These are phyloP conservation scores for Juncus inflexus DNA, from an alignment of 176 grass and related monocot species.

Conservation along the genomic window DNA sequence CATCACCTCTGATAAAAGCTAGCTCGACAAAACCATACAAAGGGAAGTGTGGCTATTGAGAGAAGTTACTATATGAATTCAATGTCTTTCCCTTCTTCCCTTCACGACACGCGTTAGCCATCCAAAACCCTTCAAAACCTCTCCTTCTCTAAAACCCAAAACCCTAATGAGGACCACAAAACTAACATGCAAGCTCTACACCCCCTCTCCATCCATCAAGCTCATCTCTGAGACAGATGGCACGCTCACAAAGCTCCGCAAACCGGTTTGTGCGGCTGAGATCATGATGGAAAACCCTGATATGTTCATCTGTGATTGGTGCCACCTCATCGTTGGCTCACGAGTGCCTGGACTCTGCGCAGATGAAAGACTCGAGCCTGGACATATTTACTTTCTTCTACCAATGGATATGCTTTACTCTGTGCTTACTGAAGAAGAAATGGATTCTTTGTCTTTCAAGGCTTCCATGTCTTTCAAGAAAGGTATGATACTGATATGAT, in stretches of 20 bases:
- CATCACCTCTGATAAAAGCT: not conserved
- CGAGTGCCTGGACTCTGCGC: conserved; percentile 51
- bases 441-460: conserved; percentile 48
- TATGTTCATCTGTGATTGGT: conserved; percentile 64
- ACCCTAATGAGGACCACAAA: conserved; percentile 6
- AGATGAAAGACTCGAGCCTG: conserved; percentile 57
- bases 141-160: not conserved
- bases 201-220: conserved; percentile 33
- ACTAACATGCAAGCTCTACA: conserved; percentile 24
- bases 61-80: no score
- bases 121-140: not conserved
- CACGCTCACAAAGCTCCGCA: conserved; percentile 33
- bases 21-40: not conserved
- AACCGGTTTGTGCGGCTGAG: conserved; percentile 43
- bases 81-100: not conserved
- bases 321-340: conserved; percentile 50
- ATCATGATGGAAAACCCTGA: conserved; percentile 64
- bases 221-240: conserved; percentile 52
- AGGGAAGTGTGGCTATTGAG: not conserved
- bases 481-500: not conserved
- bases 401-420: conserved; percentile 97
- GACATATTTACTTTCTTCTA: conserved; percentile 70
- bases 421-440: conserved; percentile 90
- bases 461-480: conserved; percentile 33
- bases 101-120: not conserved